Base-by-base conservation (phyloP, 2,329 filamentous ascomycete species). In the Paecilomyces formosus region DNA sequence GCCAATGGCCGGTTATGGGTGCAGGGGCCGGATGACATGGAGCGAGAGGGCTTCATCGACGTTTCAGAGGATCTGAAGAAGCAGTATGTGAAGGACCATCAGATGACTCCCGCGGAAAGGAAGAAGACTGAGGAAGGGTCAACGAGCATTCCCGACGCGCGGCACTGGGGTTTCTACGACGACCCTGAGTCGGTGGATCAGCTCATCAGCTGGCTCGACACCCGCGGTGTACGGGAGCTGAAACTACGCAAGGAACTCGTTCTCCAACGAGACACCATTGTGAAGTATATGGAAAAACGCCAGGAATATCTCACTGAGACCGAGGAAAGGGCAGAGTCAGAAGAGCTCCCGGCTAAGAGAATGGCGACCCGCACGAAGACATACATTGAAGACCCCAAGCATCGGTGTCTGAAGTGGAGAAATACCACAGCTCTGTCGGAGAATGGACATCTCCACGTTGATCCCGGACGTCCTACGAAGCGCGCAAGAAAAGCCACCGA, bases 1-100 rank as follows among this genome's bases (percentile, higher is more conserved):
- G 92, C 93, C 49, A 99, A 97, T 71, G 94, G 91, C 8, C 90
- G 93, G 59, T 83, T 99, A 58, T 99, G 94, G 94, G 87, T 99
- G 13, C 94, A 99, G 74, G 94, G 94, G 0, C 94, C 94, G 0
- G 91, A 96, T 70, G 87, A 93, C 58, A 84, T 96, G 70, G 92
- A 96, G 74, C 84, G 89, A 2, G 82, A 89, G 65, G 92, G 92
- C 5, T 96, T 93, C 70, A 90, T 96, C 64, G 90, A 97, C 63
- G 80, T 94, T 64, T 78, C 82, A 0, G 78, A 85, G 6, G 87
- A 90, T 18, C 82, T 87, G 60, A 84, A 91, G 71, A 83, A 87
- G 58, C 86, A 90, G 68, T 96, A 97, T 72, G 83, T 85, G 69
- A 81, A 83, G 59, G 85, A 86, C 63, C 94, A 94, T 74, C 83